phyloP scores from a whole-genome alignment of 2,329 filamentous ascomycete genomes.

The Cladophialophora exuberans region DNA sequence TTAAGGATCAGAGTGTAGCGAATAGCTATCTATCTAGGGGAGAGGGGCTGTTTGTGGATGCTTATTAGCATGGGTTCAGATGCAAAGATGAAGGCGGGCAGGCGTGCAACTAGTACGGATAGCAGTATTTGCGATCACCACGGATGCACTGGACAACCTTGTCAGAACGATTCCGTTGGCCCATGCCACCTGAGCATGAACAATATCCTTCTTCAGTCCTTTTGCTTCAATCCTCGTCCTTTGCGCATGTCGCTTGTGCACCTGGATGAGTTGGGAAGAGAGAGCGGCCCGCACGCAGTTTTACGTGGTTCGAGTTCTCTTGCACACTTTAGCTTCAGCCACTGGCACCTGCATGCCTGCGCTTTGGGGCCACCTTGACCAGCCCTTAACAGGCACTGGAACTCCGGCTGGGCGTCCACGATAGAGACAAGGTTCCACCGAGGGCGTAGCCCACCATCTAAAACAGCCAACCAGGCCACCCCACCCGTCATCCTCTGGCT shows the following conservation, averaged over 20 bases:
- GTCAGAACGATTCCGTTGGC: background rate
- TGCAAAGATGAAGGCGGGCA: too few relatives aligned
- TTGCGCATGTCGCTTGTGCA: background rate
- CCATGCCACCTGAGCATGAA: too few relatives aligned
- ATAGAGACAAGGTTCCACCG: background rate
- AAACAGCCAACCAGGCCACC: too few relatives aligned
- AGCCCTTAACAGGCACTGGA: constrained; percentile 9
- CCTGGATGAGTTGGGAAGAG: constrained; percentile 3
- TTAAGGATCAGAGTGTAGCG: too few relatives aligned
- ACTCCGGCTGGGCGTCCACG: constrained; percentile 2
- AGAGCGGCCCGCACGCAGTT: constrained; percentile 13
- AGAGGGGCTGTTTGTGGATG: background rate
- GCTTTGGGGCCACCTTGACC: constrained; percentile 6
- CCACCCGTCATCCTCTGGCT: too few relatives aligned
- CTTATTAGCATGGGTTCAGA: constrained; percentile 9
- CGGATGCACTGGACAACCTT: background rate
- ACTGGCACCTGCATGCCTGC: background rate
- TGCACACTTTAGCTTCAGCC: constrained; percentile 6
- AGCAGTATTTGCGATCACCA: too few relatives aligned
- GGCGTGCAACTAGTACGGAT: too few relatives aligned
- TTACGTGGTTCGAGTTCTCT: constrained; percentile 7
- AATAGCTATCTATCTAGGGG: background rate
- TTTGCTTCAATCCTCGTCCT: background rate
- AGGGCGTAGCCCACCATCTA: too few relatives aligned
- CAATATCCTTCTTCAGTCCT: background rate